A percentile compares a stretch with the other conserved stretches of the same genome.
phyloP scores from a whole-genome alignment of 2,329 filamentous ascomycete genomes.

The Penicillium hordei region DNA sequence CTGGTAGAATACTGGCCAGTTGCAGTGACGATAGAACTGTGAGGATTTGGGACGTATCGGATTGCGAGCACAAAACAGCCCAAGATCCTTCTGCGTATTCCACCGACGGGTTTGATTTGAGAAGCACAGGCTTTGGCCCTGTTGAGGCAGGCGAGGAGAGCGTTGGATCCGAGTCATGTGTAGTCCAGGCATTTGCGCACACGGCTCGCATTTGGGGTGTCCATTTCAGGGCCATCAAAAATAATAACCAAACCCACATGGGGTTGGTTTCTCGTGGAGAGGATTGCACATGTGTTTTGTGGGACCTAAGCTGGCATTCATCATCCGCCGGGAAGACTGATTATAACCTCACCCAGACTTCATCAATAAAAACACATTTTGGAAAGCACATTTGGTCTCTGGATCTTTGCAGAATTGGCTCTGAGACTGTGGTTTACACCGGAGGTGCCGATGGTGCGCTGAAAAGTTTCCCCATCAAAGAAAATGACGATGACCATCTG shows the following conservation, averaged over 20 bases:
- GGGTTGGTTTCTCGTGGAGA: constrained; percentile 78
- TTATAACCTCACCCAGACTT: constrained; percentile 43
- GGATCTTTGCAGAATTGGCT: constrained; percentile 39
- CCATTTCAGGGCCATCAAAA: constrained; percentile 56
- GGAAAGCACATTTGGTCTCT: constrained; percentile 93
- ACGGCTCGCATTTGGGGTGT: constrained; percentile 87
- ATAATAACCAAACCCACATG: constrained; percentile 33
- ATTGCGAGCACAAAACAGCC: constrained; percentile 40
- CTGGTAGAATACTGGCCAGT: constrained; percentile 70
- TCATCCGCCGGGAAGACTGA: constrained; percentile 12
- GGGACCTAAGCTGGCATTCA: constrained; percentile 56
- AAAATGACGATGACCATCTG: constrained; percentile 3
- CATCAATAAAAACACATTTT: constrained; percentile 64
- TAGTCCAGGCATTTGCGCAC: constrained; percentile 82
- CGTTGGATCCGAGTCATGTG: constrained; percentile 46
- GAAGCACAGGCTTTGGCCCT: constrained; percentile 65
- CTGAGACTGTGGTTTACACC: constrained; percentile 57
- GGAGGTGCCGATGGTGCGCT: constrained; percentile 82
- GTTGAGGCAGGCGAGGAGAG: constrained; percentile 33
- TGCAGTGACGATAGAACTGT: constrained; percentile 95
- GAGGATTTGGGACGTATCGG: constrained; percentile 79
- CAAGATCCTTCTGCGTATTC: constrained; percentile 38
- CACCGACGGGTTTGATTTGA: constrained; percentile 38
- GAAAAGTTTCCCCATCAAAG: constrained; percentile 32
- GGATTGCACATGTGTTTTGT: constrained; percentile 73